Evolutionary conservation across 1,139 yeast species (phyloP).

Genomic region (Debaryomycetaceae sp.): DNA sequence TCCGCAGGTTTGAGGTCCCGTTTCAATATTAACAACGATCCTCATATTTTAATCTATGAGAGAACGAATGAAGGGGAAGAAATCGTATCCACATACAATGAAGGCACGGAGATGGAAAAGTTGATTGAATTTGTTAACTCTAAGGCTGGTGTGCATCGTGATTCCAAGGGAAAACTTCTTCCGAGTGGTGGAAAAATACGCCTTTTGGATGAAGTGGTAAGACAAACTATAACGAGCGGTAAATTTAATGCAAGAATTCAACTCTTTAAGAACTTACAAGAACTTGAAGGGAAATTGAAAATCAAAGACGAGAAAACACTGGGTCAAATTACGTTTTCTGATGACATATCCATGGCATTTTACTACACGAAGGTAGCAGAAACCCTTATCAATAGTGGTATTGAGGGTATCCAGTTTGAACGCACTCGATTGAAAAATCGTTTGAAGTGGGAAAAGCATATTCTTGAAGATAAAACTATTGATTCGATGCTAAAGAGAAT

Average conservation of each 20-base stretch:
- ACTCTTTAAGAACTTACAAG: too few relatives aligned
- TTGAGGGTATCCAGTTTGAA: conserved; percentile 50
- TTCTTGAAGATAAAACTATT: conserved; percentile 27
- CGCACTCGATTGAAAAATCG: conserved; percentile 47
- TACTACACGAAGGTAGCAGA: conserved; percentile 53
- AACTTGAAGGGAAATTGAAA: conserved; percentile 12
- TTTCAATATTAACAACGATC: conserved; percentile 47
- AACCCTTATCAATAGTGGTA: conserved; percentile 48
- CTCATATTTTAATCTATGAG: conserved; percentile 50
- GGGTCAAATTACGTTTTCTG: conserved; percentile 11
- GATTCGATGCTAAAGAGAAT: conserved; percentile 49
- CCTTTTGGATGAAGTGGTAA: conserved; percentile 32
- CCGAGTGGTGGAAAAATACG: conserved; percentile 54
- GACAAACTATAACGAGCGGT: not conserved
- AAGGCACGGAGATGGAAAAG: conserved; percentile 39
- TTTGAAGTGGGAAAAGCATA: conserved; percentile 33
- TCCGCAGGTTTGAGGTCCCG: conserved; percentile 39
- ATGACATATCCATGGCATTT: conserved; percentile 16
- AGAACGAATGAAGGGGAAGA: conserved; percentile 33
- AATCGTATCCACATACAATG: conserved; percentile 37
- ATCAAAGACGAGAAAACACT: conserved; percentile 7
- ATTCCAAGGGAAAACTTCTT: conserved; percentile 45
- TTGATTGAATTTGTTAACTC: conserved; percentile 52
- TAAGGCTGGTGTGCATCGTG: conserved; percentile 51
- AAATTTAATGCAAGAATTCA: too few relatives aligned